phyloP scores from a whole-genome alignment of 176 grass and related monocot species.

The Musa itinerans region DNA sequence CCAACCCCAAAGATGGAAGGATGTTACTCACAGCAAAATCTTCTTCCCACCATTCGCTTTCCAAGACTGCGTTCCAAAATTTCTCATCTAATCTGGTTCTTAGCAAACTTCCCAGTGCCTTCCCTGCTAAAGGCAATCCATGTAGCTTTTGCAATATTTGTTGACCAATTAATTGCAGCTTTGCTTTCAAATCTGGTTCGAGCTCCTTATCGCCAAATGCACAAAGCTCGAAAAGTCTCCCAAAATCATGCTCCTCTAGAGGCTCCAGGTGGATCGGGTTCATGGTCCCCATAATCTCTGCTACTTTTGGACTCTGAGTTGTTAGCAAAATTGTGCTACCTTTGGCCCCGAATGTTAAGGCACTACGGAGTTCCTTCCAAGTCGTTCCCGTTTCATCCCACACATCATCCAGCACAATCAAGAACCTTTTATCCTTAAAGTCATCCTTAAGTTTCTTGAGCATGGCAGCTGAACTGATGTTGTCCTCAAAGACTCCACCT shows the following conservation, averaged over 20 bases:
- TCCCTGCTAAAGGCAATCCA: not conserved
- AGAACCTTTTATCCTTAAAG: not conserved
- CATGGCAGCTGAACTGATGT: not conserved
- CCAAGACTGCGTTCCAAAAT: constrained; percentile 19
- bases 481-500: not conserved
- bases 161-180: not conserved
- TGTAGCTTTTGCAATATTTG: not conserved
- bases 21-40: constrained; percentile 1
- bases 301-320: constrained; percentile 26
- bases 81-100: constrained; percentile 4
- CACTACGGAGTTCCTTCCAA: too few species aligned
- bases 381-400: not conserved
- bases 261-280: constrained; percentile 12
- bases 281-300: constrained; percentile 20
- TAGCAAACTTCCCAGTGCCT: constrained; percentile 17
- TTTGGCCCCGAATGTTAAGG: not conserved
- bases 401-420: constrained; percentile 31
- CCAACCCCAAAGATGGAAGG: constrained; percentile 22
- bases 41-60: constrained; percentile 31
- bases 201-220: not conserved
- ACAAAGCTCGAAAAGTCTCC: constrained; percentile 15
- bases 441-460: not conserved
- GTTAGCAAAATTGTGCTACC: constrained; percentile 24
- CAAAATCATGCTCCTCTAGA: constrained; percentile 10
- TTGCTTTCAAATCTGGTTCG: constrained; percentile 14